These are phyloP conservation scores for Sungouiozyma intestinalis DNA, from an alignment of 805 yeast species.

Conservation along the genomic window DNA sequence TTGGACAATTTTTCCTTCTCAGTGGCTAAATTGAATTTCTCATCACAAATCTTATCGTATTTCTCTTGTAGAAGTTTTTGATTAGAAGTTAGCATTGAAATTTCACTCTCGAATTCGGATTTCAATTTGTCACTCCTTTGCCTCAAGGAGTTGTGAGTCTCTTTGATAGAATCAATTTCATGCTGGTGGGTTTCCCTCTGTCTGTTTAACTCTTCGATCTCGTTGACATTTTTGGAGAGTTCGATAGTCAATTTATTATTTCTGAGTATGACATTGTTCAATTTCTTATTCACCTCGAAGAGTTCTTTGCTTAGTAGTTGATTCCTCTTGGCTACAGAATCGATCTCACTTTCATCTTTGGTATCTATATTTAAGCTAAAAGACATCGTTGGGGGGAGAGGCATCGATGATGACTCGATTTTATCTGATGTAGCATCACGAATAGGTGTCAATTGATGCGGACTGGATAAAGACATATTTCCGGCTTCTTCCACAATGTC, in stretches of 20 bases:
- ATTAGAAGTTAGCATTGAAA: slow-evolving; percentile 21
- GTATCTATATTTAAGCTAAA: slow-evolving; percentile 1
- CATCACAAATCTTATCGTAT: slow-evolving; percentile 13
- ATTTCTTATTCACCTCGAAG: slow-evolving; percentile 11
- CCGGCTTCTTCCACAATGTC: background rate
- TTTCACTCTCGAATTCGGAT: slow-evolving; percentile 15
- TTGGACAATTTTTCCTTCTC: background rate
- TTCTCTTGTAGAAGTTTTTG: slow-evolving; percentile 20
- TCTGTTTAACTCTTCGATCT: slow-evolving; percentile 6
- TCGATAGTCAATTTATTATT: slow-evolving; percentile 9
- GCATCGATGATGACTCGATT: background rate
- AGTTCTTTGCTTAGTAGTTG: slow-evolving; percentile 14
- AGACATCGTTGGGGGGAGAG: background rate
- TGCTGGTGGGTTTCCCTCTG: background rate
- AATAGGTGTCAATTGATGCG: slow-evolving; percentile 18
- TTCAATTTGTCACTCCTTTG: slow-evolving; percentile 11
- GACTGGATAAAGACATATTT: slow-evolving; percentile 2
- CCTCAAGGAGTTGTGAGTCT: slow-evolving; percentile 7
- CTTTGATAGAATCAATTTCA: slow-evolving; percentile 7
- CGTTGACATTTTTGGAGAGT: slow-evolving; percentile 5
- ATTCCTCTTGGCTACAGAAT: slow-evolving; percentile 11
- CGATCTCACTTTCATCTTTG: slow-evolving; percentile 6
- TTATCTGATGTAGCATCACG: slow-evolving; percentile 3
- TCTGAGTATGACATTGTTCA: slow-evolving; percentile 11
- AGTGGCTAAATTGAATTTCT: slow-evolving; percentile 6